Evolutionary conservation across 257 asterid species (phyloP), one percentile per base, ranked within the genome.

Genomic region (Nicotiana paniculata): DNA sequence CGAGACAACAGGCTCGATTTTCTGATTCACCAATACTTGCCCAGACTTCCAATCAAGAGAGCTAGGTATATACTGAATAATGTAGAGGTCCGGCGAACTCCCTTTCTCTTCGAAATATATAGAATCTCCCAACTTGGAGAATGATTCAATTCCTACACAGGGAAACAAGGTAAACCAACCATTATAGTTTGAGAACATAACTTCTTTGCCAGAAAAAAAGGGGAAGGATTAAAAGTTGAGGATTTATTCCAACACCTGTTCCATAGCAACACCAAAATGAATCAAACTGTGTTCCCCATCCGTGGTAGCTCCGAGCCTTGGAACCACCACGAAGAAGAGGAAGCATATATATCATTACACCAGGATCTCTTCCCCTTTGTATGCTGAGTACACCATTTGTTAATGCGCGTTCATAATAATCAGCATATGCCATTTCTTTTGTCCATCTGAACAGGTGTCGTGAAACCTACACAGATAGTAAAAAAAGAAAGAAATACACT

Each of bases 241-340:
- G 58, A 53, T 53, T 3, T 83, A 48, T 30, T 43, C 35, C 9
- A 77, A 35, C 16, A 91, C 99, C 99, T 84, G 99, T 96, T 55
- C 99, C 99, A 2, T 96, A 96, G 85, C 99, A 96, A 88, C 99
- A 96, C 99, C 99, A 96, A 81, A 96, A 96, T 51, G 92, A 89
- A 80, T 92, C 83, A 37, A 74, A 89, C 67, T 87, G 66, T 7
- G 97, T 91, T 69, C 99, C 99, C 99, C 99, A 96, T 18, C 87
- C 87, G 53, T 96, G 98, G 86, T 68, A 89, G 87, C 95, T 90
- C 33, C 2, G 21, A 6, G 98, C 97, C 92, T 96, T 96, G 39
- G 99, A 96, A 80, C 83, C 91, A 30, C 99, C 99, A 13, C 78
- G 91, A 53, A 9, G 80, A 46, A 93, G 84, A 1, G 99, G 99